Evolutionary conservation across 2,329 filamentous ascomycete species (phyloP).

Genomic region (Xylariaceae sp.): DNA sequence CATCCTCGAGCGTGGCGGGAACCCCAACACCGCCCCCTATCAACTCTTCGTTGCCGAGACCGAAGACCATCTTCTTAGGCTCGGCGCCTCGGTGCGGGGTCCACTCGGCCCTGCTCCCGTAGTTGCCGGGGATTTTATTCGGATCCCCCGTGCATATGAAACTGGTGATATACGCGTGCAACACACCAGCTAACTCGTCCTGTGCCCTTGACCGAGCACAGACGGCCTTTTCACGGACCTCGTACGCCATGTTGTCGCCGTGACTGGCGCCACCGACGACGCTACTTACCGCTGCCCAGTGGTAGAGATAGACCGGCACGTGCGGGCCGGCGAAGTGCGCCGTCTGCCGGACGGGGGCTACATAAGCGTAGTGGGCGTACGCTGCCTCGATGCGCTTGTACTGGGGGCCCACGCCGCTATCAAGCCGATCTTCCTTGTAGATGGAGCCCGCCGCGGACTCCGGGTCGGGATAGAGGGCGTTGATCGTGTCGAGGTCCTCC

Average conservation of each 20-base stretch:
- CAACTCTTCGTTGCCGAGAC: constrained; percentile 49
- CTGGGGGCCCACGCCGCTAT: constrained; percentile 47
- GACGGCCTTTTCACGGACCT: constrained; percentile 43
- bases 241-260: constrained; percentile 52
- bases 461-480: constrained; percentile 46
- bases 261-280: constrained; percentile 50
- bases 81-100: neutral
- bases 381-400: constrained; percentile 58
- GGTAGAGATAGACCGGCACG: constrained; percentile 52
- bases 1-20: constrained; percentile 42
- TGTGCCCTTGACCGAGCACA: constrained; percentile 42
- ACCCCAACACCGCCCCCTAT: constrained; percentile 44
- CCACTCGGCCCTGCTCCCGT: constrained; percentile 18
- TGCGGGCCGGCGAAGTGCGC: constrained; percentile 45
- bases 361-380: constrained; percentile 58
- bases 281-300: constrained; percentile 53
- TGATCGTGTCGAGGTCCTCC: constrained; percentile 40
- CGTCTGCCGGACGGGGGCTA: constrained; percentile 54
- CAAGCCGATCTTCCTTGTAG: constrained; percentile 42
- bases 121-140: constrained; percentile 39
- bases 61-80: constrained; percentile 46
- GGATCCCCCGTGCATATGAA: constrained; percentile 52
- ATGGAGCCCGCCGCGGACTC: constrained; percentile 33
- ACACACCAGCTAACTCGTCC: constrained; percentile 43
- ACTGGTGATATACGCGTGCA: constrained; percentile 52